Percentiles rank a stretch among this genome's conserved stretches.
phyloP scores from a whole-genome alignment of 441 rosid species.

The Erodium texanum region DNA sequence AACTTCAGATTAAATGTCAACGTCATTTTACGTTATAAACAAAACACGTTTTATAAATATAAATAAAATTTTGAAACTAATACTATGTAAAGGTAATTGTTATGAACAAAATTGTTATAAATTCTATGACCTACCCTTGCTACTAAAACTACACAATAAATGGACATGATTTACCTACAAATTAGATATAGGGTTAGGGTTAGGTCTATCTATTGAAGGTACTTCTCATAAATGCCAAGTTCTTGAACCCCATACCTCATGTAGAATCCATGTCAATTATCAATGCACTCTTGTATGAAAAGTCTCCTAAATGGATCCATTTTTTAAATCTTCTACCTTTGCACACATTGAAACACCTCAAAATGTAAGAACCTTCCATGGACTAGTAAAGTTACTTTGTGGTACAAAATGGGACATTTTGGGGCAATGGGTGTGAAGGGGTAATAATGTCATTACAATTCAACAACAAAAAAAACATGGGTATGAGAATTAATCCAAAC shows the following conservation, averaged over 20 bases:
- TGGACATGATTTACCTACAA: neutral
- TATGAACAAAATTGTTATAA: too few relatives aligned
- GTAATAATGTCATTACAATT: too few relatives aligned
- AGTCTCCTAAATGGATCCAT: neutral
- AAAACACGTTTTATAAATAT: too few relatives aligned
- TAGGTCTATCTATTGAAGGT: neutral
- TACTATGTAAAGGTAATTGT: too few relatives aligned
- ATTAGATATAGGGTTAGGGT: conserved; percentile 1
- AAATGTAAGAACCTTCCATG: neutral
- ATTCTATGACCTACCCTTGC: neutral
- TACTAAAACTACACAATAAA: neutral
- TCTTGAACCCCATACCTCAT: neutral
- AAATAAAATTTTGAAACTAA: too few relatives aligned
- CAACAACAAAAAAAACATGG: too few relatives aligned
- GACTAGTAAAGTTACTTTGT: too few relatives aligned
- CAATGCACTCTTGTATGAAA: neutral
- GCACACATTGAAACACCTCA: neutral
- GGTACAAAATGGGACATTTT: too few relatives aligned
- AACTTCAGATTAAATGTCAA: too few relatives aligned
- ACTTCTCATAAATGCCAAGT: neutral
- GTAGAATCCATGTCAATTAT: neutral
- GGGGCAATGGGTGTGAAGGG: too few relatives aligned
- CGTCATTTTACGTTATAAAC: too few relatives aligned
- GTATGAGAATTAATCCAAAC: too few relatives aligned
- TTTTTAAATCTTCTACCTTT: neutral